Evolutionary conservation across 2,329 filamentous ascomycete genomes (phyloP).

Genomic region (Penicillium sp.): DNA sequence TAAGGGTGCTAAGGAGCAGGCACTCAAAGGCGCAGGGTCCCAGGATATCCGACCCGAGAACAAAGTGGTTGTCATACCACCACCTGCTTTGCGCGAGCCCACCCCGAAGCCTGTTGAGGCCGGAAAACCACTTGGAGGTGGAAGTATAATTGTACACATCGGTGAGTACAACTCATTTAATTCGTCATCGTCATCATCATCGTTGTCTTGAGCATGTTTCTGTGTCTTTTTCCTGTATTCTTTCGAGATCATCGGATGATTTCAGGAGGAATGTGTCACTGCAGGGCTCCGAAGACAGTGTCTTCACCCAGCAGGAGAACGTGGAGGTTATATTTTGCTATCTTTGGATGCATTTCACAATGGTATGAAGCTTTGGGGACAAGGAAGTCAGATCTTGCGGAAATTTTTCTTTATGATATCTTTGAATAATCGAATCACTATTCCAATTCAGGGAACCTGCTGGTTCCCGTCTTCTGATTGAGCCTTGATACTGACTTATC

Average conservation of each 20-base stretch:
- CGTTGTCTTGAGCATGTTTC: constrained; percentile 24
- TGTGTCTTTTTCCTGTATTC: constrained; percentile 26
- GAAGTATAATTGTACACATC: not conserved
- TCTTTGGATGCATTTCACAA: not conserved
- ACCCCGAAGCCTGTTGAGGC: not conserved
- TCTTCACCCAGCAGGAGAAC: not conserved
- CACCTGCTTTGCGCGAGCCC: too few relatives aligned
- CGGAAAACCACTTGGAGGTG: not conserved
- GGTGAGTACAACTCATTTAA: constrained; percentile 30
- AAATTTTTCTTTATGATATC: constrained; percentile 13
- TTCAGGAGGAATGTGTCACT: constrained; percentile 16
- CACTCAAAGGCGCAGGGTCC: not conserved
- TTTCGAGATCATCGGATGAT: constrained; percentile 27
- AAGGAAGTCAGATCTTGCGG: not conserved
- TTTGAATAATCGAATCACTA: constrained; percentile 15
- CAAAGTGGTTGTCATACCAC: not conserved
- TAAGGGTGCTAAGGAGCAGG: too few relatives aligned
- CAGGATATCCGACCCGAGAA: not conserved
- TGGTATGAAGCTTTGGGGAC: not conserved
- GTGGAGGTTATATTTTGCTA: not conserved
- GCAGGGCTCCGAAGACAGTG: not conserved
- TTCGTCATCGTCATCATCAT: constrained; percentile 19
- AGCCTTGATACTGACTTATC: not conserved
- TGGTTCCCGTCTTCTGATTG: not conserved
- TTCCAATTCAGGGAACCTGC: not conserved